Conservation (phyloP, 2,329 filamentous ascomycete genomes). For the Lachnellula cervina region DNA sequence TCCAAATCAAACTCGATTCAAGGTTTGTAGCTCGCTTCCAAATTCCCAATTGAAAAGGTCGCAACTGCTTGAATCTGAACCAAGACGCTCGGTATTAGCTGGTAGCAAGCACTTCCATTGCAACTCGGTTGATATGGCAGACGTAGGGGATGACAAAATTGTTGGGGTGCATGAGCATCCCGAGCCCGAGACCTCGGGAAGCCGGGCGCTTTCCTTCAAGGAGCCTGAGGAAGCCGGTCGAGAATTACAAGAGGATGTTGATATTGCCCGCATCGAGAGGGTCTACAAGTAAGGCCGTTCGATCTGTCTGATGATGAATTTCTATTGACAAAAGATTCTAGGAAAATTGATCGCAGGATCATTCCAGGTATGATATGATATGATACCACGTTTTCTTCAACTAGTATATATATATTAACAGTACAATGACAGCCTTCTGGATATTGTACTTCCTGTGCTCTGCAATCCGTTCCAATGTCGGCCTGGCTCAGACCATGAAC, state of each 20-base stretch:
- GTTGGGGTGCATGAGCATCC: constrained; percentile 8
- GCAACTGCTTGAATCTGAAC: background rate
- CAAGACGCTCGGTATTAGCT: constrained; percentile 15
- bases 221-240: constrained; percentile 7
- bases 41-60: background rate
- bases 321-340: constrained; percentile 4
- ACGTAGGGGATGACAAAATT: constrained; percentile 14
- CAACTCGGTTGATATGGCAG: constrained; percentile 26
- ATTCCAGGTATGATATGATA: constrained; percentile 39
- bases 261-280: constrained; percentile 30
- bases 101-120: constrained; percentile 31
- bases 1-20: background rate
- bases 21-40: background rate
- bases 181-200: background rate
- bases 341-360: constrained; percentile 53
- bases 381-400: background rate
- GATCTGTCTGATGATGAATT: background rate
- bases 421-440: constrained; percentile 65
- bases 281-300: constrained; percentile 34
- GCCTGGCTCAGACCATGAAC: constrained; percentile 95
- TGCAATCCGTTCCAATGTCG: constrained; percentile 86
- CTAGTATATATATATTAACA: constrained; percentile 2
- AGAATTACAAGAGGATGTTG: constrained; percentile 21
- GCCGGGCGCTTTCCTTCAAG: background rate
- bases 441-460: constrained; percentile 87